Base-by-base conservation (phyloP, 2,329 filamentous ascomycete species). In the Botryosphaeria dothidea region DNA sequence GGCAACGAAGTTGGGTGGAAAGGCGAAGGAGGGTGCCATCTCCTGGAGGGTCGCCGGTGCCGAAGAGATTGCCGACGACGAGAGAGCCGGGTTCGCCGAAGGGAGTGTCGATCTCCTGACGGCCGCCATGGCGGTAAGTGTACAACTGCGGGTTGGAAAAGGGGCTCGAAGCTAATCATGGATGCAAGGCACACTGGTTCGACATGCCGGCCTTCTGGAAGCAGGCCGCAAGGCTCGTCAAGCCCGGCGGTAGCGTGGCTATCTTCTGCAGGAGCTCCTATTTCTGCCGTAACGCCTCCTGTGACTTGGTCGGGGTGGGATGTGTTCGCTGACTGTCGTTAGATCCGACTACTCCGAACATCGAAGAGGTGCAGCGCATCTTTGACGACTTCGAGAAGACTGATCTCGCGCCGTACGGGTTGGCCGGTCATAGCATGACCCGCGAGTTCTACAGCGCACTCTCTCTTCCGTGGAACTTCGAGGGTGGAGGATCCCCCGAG, bases 131-230 rank as follows among this genome's bases (percentile, higher is more conserved):
- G 80, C 83, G 11, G 73, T 45, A 3, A 15, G 61, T 21, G 27
- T n/a, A n/a, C n/a, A n/a, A n/a, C n/a, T n/a, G n/a, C n/a, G n/a
- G n/a, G n/a, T n/a, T n/a, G n/a, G n/a, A n/a, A n/a, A n/a, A n/a
- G n/a, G n/a, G n/a, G n/a, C n/a, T n/a, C n/a, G n/a, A n/a, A n/a
- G n/a, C n/a, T n/a, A n/a, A n/a, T n/a, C n/a, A n/a, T n/a, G n/a
- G n/a, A n/a, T n/a, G n/a, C n/a, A n/a, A 54, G 61, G 63, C 83
- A 0, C 86, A 88, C 71, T 88, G 85, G 85, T 86, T 88, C 73
- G 79, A 87, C 68, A 80, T 86, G 79, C 67, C 75, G 0, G 62
- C 64, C 0, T 87, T 87, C 74, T 87, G 83, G 80, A 54, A 67
- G 2, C 72, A 74, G 0, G 85, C 84, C 0, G 81, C 80, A 0